Evolutionary conservation across 2,329 filamentous ascomycete species (phyloP).

Genomic region (Trichoderma oligosporum): DNA sequence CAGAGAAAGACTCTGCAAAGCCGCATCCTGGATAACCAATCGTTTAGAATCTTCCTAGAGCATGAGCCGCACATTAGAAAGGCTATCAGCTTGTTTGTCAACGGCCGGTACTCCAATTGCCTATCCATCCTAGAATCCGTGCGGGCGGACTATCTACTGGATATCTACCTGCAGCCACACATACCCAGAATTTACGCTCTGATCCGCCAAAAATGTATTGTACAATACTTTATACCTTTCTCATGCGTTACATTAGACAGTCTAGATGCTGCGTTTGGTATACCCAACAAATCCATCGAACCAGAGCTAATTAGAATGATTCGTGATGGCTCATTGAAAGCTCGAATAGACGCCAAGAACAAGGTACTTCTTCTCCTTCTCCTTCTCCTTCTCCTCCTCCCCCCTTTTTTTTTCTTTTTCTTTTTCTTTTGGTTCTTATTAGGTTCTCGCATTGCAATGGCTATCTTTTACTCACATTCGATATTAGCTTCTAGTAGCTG

Average conservation of each 20-base stretch:
- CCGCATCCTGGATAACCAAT: slow-evolving; percentile 71
- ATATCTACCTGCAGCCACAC: slow-evolving; percentile 77
- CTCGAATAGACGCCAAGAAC: slow-evolving; percentile 80
- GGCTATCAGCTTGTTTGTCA: slow-evolving; percentile 84
- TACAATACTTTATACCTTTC: slow-evolving; percentile 89
- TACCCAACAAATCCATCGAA: slow-evolving; percentile 60
- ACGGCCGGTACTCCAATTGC: slow-evolving; percentile 82
- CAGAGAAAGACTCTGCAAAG: slow-evolving; percentile 69
- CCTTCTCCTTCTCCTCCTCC: background rate
- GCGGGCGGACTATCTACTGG: slow-evolving; percentile 81
- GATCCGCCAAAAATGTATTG: slow-evolving; percentile 87
- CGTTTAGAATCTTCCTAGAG: slow-evolving; percentile 85
- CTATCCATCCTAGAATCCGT: slow-evolving; percentile 78
- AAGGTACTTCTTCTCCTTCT: slow-evolving; percentile 44
- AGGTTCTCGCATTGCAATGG: background rate
- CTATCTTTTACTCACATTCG: background rate
- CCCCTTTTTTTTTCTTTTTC: background rate
- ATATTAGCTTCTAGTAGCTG: slow-evolving; percentile 66
- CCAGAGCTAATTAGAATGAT: slow-evolving; percentile 78
- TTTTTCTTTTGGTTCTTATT: background rate
- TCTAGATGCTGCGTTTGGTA: slow-evolving; percentile 72
- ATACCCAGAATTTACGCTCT: slow-evolving; percentile 64
- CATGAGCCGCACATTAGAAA: slow-evolving; percentile 91
- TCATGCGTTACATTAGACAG: slow-evolving; percentile 78
- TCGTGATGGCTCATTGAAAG: slow-evolving; percentile 63